A percentile compares a stretch with the other conserved stretches of the same genome.
Evolutionary conservation across 352 stramenopile species (phyloP).

Genomic region (Pythium grandisporangium): DNA sequence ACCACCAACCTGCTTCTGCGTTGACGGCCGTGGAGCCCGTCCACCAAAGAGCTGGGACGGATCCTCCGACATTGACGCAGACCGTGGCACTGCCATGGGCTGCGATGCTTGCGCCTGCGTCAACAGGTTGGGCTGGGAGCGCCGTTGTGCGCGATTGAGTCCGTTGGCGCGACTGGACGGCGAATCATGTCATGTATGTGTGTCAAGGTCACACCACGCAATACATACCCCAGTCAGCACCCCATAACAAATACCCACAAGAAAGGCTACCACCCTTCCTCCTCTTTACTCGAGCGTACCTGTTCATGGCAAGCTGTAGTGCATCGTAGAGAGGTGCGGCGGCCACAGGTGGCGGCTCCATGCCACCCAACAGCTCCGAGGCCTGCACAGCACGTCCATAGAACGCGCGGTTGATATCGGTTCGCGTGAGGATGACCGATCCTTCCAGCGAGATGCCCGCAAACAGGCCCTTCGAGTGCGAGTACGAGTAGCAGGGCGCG

Average conservation of each 20-base stretch:
- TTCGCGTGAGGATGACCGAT: slow-evolving; percentile 82
- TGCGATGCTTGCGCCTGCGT: too few species aligned
- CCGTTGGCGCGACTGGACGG: slow-evolving; percentile 47
- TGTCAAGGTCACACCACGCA: too few species aligned
- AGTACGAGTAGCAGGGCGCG: slow-evolving; percentile 89
- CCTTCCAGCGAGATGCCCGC: slow-evolving; percentile 85
- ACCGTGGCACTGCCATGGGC: background rate
- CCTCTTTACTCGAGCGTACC: slow-evolving; percentile 29
- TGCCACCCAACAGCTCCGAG: slow-evolving; percentile 62
- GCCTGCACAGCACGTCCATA: slow-evolving; percentile 78
- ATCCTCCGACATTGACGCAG: too few species aligned
- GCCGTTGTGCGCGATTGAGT: slow-evolving; percentile 29
- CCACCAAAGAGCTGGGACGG: too few species aligned
- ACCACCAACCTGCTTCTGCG: too few species aligned
- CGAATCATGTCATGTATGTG: too few species aligned
- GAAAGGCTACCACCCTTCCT: too few species aligned
- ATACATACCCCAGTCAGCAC: too few species aligned
- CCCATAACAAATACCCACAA: too few species aligned
- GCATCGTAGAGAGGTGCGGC: slow-evolving; percentile 82
- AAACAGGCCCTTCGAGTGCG: slow-evolving; percentile 87
- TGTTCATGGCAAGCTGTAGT: slow-evolving; percentile 52
- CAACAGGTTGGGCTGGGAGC: slow-evolving; percentile 1
- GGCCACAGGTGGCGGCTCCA: slow-evolving; percentile 70
- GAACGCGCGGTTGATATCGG: slow-evolving; percentile 89
- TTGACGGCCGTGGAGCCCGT: too few species aligned